Evolutionary conservation across 2,329 filamentous ascomycete species (phyloP), one percentile per base, ranked within the genome.

Genomic region (Cladosporium velox): DNA sequence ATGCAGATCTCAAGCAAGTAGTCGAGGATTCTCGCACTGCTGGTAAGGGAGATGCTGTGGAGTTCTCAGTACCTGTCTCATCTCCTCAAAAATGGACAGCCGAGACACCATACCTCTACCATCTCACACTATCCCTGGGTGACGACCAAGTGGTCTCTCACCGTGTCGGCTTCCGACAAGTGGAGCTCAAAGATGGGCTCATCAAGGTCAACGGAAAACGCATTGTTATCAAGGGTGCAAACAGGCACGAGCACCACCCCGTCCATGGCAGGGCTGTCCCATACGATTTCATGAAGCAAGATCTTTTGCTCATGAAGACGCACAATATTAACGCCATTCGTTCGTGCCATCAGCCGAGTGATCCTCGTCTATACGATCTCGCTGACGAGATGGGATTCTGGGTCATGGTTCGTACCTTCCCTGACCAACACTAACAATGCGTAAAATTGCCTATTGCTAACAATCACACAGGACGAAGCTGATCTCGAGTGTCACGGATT

Each of bases 271-370:
- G 89, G 0, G 83, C 88, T 0, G 87, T 91, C 0, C 87, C 88
- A 0, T 76, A 85, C 7, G 85, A 88, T 1, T 89, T 85, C 28
- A 84, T 90, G 72, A 83, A 84, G 68, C 76, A 80, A 15, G 89
- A 91, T 69, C 79, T 91, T 1, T 71, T 88, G 2, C 78, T 87
- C 3, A 91, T 91, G 88, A 91, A 91, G 76, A 80, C 78, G 7
- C 84, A 90, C 79, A 91, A 91, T 71, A 83, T 91, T 77, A 91
- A 92, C 69, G 87, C 89, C 0, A 81, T 92, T 5, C 86, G 90
- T 0, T 88, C 86, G 61, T 88, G 85, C 1, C 90, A 92, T 72
- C 88, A 91, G 67, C 87, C 88, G 0, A 87, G 86, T n/a, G 84
- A 90, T 69, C 84, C 85, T 0, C 79, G 80, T 2, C 72, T 90